Evolutionary conservation across 148 eudicot species (phyloP).

Genomic region (Spergularia bocconei): DNA sequence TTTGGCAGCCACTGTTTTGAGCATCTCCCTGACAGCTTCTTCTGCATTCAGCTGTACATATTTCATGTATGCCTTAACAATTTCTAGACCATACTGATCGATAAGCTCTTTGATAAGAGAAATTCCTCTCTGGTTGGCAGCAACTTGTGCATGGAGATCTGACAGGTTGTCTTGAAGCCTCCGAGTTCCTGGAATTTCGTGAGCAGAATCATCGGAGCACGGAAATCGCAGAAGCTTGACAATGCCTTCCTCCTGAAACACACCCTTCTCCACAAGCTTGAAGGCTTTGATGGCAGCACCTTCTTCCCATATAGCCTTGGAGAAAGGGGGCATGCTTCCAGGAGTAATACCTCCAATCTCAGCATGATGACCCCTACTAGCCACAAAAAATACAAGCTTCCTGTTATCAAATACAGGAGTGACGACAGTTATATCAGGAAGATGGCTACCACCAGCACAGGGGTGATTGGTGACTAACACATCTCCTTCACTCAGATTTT

Average conservation of each 20-base stretch:
- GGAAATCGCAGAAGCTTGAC: conserved; percentile 69
- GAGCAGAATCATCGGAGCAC: conserved; percentile 49
- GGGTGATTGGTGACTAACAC: conserved; percentile 95
- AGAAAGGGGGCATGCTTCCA: conserved; percentile 99
- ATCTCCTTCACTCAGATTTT: conserved; percentile 79
- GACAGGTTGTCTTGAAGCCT: conserved; percentile 93
- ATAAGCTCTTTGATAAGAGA: conserved; percentile 94
- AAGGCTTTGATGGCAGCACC: conserved; percentile 98
- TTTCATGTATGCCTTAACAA: conserved; percentile 89
- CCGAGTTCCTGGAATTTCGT: conserved; percentile 78
- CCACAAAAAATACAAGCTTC: conserved; percentile 81
- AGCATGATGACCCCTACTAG: conserved; percentile 98
- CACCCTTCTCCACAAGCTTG: conserved; percentile 93
- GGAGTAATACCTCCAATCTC: conserved; percentile 99
- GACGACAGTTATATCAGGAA: conserved; percentile 92
- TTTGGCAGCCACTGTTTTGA: conserved; percentile 71
- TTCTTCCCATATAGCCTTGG: conserved; percentile 94
- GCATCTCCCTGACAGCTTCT: conserved; percentile 95
- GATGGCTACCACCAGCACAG: conserved; percentile 93
- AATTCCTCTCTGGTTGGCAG: conserved; percentile 98
- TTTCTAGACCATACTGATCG: conserved; percentile 79
- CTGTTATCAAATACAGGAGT: conserved; percentile 85
- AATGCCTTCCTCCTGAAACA: conserved; percentile 90
- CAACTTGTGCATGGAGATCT: conserved; percentile 94
- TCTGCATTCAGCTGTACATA: conserved; percentile 88